A percentile compares a stretch with the other conserved stretches of the same genome.
Conservation (phyloP, 1,139 yeast species). For the Geotrichum reessii region DNA sequence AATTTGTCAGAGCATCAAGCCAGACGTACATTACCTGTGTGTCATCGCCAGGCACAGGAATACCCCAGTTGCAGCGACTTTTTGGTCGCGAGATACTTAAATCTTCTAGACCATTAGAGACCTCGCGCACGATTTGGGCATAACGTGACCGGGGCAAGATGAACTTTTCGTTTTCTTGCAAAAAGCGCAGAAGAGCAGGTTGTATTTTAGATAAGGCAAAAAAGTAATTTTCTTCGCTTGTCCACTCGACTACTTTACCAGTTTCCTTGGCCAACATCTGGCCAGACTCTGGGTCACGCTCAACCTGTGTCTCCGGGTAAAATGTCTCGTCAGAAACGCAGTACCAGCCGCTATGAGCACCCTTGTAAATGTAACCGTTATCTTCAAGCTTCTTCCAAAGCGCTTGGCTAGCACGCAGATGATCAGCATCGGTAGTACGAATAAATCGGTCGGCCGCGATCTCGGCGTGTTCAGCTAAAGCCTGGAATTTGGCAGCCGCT, state of each 20-base stretch:
- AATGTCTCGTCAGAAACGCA: constrained; percentile 92
- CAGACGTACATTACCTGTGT: constrained; percentile 86
- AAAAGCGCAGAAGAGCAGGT: constrained; percentile 45
- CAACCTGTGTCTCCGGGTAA: constrained; percentile 75
- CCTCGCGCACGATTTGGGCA: constrained; percentile 52
- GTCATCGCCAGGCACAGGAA: constrained; percentile 75
- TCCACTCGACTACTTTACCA: constrained; percentile 65
- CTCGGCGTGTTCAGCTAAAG: constrained; percentile 51
- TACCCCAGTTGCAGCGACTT: constrained; percentile 79
- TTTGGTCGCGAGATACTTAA: constrained; percentile 82
- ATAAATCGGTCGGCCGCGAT: constrained; percentile 72
- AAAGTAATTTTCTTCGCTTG: constrained; percentile 80
- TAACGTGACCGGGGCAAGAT: constrained; percentile 60
- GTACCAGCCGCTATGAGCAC: constrained; percentile 90
- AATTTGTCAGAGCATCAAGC: constrained; percentile 92
- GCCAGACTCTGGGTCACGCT: constrained; percentile 43
- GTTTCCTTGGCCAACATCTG: constrained; percentile 62
- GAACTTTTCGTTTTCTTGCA: constrained; percentile 47
- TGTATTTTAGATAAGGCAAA: constrained; percentile 65
- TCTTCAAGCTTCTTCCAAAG: constrained; percentile 62
- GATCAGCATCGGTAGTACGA: constrained; percentile 85
- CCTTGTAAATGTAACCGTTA: constrained; percentile 70
- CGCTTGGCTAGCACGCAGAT: constrained; percentile 53
- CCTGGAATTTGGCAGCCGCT: constrained; percentile 58
- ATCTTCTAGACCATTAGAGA: constrained; percentile 52